These are phyloP conservation scores for Candida verbasci DNA, from an alignment of 805 yeast genomes.

Conservation along the genomic window DNA sequence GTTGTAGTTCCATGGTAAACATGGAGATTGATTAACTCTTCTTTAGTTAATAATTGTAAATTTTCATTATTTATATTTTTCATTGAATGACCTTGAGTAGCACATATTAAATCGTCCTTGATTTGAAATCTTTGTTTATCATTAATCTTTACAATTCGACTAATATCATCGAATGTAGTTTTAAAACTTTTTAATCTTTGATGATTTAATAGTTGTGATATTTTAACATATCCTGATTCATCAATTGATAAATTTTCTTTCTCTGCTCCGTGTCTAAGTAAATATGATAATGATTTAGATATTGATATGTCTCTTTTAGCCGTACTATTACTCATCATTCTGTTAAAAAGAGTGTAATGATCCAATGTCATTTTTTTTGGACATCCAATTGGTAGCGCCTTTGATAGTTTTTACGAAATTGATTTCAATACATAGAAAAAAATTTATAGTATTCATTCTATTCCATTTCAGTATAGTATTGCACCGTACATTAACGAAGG, in stretches of 20 bases:
- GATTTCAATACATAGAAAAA: too few species aligned
- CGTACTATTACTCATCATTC: too few species aligned
- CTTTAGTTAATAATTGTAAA: conserved; percentile 32
- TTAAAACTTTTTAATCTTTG: conserved; percentile 53
- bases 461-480: too few species aligned
- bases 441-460: too few species aligned
- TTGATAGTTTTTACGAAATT: too few species aligned
- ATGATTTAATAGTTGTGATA: conserved; percentile 52
- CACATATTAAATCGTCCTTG: conserved; percentile 49
- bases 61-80: conserved; percentile 37
- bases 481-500: too few species aligned
- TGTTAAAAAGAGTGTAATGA: too few species aligned
- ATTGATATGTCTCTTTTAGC: conserved; percentile 46
- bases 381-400: too few species aligned
- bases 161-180: conserved; percentile 54
- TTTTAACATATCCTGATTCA: conserved; percentile 57
- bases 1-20: conserved; percentile 80
- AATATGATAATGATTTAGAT: conserved; percentile 70
- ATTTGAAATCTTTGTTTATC: conserved; percentile 69
- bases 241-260: conserved; percentile 65
- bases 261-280: conserved; percentile 82
- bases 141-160: conserved; percentile 57
- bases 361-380: too few species aligned
- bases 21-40: conserved; percentile 40
- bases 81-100: conserved; percentile 90